Base-by-base conservation (phyloP, 2,329 filamentous ascomycete genomes). In the Fusarium verticillioides region DNA sequence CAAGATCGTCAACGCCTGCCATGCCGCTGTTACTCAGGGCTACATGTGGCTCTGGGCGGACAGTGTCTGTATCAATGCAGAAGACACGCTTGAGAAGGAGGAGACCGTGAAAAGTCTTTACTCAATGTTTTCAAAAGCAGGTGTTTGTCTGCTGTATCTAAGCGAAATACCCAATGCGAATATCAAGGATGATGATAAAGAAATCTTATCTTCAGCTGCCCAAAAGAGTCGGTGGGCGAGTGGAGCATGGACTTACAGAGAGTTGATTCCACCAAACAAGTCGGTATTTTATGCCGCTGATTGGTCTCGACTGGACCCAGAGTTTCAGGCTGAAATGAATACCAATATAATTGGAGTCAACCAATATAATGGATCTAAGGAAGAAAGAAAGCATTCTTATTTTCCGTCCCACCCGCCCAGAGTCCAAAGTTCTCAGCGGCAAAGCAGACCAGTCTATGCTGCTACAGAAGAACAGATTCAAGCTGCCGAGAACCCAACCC, bases 101-200 rank as follows among this genome's bases (percentile, higher is more conserved):
- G 37, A 63, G 23, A 18, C 44, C 11, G 5, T 34, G 2, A 52
- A 44, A 4, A 40, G 2, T 0, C 5, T 50, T n/a, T 4, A 32
- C 36, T 44, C 30, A 4, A 34, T 34, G 16, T 56, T 56, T 26
- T 2, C 3, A 5, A 4, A 12, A 4, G 32, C 63, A 11, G 16
- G 12, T 1, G 9, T 54, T n/a, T 56, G 59, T 11, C 10, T 66
- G 11, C 19, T 21, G 0, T 66, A 66, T n/a, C 9, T 63, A 1
- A 50, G 28, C 28, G 63, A 56, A 2, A 26, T 63, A 81, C 83
- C 1, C 90, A 87, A 28, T 18, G 46, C 39, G 0, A 32, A 46
- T 7, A 34, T n/a, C 5, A 15, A 18, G 9, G 21, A 19, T 15
- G 12, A n/a, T 4, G 9, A 26, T 15, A 28, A 15, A 10, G 30